phyloP scores from a whole-genome alignment of 1,284 basidiomycete genomes.

The Pseudozyma sp. region DNA sequence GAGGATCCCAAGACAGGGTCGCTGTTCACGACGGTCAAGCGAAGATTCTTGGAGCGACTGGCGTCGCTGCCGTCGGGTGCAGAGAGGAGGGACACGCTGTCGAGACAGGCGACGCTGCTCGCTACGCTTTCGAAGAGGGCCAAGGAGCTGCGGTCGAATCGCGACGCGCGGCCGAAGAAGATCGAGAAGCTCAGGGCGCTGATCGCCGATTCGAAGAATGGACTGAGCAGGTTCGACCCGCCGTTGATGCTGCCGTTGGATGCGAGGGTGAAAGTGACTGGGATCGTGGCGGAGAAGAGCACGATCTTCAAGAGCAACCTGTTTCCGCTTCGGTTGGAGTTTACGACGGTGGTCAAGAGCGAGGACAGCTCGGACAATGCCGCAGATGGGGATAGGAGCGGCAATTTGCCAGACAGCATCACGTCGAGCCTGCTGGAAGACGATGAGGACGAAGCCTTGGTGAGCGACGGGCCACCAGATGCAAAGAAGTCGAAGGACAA shows the following conservation, averaged over 20 bases:
- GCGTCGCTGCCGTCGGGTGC: slow-evolving; percentile 7
- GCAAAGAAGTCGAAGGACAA: slow-evolving; percentile 8
- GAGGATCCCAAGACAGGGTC: slow-evolving; percentile 79
- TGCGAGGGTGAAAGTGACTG: slow-evolving; percentile 81
- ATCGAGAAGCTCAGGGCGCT: slow-evolving; percentile 90
- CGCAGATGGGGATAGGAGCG: slow-evolving; percentile 7
- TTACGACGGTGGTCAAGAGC: slow-evolving; percentile 69
- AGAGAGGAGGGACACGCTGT: slow-evolving; percentile 34
- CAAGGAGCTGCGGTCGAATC: slow-evolving; percentile 85
- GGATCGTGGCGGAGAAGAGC: slow-evolving; percentile 89
- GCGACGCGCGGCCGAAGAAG: slow-evolving; percentile 94
- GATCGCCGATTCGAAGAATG: slow-evolving; percentile 85
- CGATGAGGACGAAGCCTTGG: slow-evolving; percentile 13
- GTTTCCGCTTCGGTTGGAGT: slow-evolving; percentile 88
- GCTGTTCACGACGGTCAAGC: slow-evolving; percentile 90
- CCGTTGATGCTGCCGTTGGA: slow-evolving; percentile 80
- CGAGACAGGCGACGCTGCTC: slow-evolving; percentile 78
- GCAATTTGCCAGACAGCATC: slow-evolving; percentile 31
- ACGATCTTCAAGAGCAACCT: slow-evolving; percentile 98
- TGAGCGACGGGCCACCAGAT: slow-evolving; percentile 6
- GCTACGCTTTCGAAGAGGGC: slow-evolving; percentile 84
- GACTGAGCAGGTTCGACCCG: slow-evolving; percentile 67
- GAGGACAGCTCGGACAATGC: background rate
- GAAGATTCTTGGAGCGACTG: slow-evolving; percentile 81
- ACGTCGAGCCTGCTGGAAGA: slow-evolving; percentile 34